Evolutionary conservation across 2,329 filamentous ascomycete genomes (phyloP).

Genomic region (Colletotrichum lindemuthianum): DNA sequence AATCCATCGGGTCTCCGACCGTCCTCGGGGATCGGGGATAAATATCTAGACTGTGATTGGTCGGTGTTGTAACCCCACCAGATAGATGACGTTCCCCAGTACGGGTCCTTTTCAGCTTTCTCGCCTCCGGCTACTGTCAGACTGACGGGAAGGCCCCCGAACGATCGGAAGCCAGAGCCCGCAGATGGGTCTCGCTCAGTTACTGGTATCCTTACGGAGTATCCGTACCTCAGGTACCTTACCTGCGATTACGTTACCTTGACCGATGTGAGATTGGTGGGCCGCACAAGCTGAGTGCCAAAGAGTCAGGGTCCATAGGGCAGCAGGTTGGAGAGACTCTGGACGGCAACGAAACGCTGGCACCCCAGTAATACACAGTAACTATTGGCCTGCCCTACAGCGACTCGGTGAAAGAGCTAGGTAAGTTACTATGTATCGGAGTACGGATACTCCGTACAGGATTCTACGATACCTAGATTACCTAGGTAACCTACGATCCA

Average conservation of each 20-base stretch:
- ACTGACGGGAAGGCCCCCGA: background rate
- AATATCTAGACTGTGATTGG: constrained; percentile 23
- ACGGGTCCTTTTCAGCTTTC: background rate
- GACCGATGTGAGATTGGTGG: no score
- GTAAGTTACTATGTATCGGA: background rate
- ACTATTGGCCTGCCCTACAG: no score
- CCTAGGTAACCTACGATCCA: background rate
- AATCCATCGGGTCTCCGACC: constrained; percentile 23
- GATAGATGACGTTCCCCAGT: constrained; percentile 29
- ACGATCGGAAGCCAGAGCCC: background rate
- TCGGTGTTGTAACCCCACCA: background rate
- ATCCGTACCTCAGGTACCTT: no score
- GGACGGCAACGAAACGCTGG: no score
- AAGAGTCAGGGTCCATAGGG: no score
- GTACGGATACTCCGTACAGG: background rate
- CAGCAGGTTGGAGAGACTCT: no score
- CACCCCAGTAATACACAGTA: no score
- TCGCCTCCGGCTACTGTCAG: constrained; percentile 20
- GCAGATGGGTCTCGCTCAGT: constrained; percentile 1
- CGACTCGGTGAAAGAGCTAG: no score
- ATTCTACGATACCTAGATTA: background rate
- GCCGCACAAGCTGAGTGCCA: no score
- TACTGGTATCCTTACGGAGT: background rate
- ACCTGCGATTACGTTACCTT: no score
- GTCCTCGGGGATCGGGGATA: constrained; percentile 31